Evolutionary conservation across 352 stramenopile species (phyloP).

Genomic region (Pythium coloratum): DNA sequence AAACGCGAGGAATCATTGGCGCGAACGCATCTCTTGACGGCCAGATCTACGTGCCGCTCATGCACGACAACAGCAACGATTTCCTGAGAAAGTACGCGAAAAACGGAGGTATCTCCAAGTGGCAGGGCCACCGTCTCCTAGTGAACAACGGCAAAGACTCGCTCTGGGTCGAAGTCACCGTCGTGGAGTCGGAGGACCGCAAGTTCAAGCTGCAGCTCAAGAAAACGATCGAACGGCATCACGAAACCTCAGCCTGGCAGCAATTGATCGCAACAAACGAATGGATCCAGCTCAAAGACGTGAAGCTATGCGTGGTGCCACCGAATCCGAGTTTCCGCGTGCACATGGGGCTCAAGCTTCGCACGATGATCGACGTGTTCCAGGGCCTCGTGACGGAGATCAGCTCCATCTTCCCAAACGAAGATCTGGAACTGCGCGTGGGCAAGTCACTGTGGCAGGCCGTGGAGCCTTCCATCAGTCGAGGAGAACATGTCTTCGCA

Average conservation of each 20-base stretch:
- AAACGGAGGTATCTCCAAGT: conserved; percentile 44
- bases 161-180: conserved; percentile 58
- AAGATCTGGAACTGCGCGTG: conserved; percentile 56
- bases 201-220: conserved; percentile 66
- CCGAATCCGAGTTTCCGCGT: conserved; percentile 64
- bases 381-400: conserved; percentile 65
- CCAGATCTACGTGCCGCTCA: conserved; percentile 55
- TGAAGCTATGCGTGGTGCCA: conserved; percentile 47
- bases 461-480: conserved; percentile 51
- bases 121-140: conserved; percentile 53
- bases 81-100: conserved; percentile 41
- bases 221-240: conserved; percentile 39
- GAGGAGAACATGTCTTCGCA: conserved; percentile 69
- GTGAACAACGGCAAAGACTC: conserved; percentile 76
- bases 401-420: conserved; percentile 74
- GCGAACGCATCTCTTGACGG: conserved; percentile 62
- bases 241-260: conserved; percentile 39
- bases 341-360: conserved; percentile 66
- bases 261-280: conserved; percentile 44
- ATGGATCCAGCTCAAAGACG: conserved; percentile 55
- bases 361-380: conserved; percentile 56
- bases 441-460: conserved; percentile 55
- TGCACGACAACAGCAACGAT: conserved; percentile 37
- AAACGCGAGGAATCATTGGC: conserved; percentile 40
- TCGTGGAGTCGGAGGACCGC: conserved; percentile 62